Base-by-base conservation (phyloP, 306 rosid species). In the Carpinus fangiana region DNA sequence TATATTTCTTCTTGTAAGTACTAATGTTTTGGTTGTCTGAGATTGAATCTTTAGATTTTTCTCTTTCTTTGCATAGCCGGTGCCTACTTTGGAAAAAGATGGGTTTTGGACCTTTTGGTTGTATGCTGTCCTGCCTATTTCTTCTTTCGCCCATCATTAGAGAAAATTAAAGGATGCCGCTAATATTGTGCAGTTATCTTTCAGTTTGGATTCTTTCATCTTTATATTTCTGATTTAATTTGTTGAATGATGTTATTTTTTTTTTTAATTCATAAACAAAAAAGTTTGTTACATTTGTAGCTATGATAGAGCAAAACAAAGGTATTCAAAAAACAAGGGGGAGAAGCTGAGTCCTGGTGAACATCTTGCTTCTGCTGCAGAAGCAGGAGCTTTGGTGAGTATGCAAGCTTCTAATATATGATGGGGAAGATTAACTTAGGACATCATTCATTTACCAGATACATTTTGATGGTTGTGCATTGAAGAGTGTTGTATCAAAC, bases 311-410 rank as follows among this genome's bases (percentile, higher is more conserved):
- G 98, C 97, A 66, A 95, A 95, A 72, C 86, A 86, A 78, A 91
- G 98, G 86, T 88, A 93, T 86, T 87, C 94, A 28, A 87, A 85
- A 81, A 77, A 80, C 45, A 82, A 93, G 83, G 90, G 82, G 67
- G 96, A 85, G 78, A 87, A 77, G 80, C 86, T 95, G 83, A 87
- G 87, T 79, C 90, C 97, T 34, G 87, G 88, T 75, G 90, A 83
- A 70, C 98, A 95, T 93, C 99, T 95, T 79, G 97, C 87, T 80
- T 95, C 98, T 8, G 99, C 99, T 68, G 96, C 98, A 18, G 99
- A 93, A 89, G 99, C 99, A 67, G 99, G 99, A 79, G 90, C 87
- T 77, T 79, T 93, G 94, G 99, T 95, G 87, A 85, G 98, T 81
- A 28, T 61, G 51, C 68, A 53, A 56, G 78, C 85, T 74, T 51